Evolutionary conservation across 78 protist genomes (phyloP), one percentile per base, ranked within the genome.

Genomic region (Chrysochromulina parva): DNA sequence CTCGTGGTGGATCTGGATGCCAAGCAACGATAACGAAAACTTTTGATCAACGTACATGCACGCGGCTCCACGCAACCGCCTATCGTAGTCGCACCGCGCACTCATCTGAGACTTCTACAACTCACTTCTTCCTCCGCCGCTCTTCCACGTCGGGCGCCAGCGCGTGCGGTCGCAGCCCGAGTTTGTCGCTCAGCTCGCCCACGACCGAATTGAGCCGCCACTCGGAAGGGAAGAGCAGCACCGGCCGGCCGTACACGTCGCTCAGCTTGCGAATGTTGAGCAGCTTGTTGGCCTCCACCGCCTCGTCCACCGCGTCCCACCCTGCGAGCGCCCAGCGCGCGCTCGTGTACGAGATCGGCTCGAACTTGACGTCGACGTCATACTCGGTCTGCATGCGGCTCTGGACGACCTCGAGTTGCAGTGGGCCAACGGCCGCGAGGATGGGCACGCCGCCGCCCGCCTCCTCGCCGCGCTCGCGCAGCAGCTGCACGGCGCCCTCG

Each of bases 401-500:
- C 6, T 0, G 10, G 54, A 60, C 78, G 28, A 74, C 87, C n/a
- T 89, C 92, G 80, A 89, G 57, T 66, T 89, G 92, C 9, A 89
- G 88, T 58, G 84, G 92, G 16, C 92, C 92, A 38, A 89, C 92
- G 6, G 92, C 92, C 19, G 92, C 92, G 20, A 89, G 88, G 20
- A 89, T 71, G 26, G 92, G 92, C 54, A 52, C 85, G 20, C 81
- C 55, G 20, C 54, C 76, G 54, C 20, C 84, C 26, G 11, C 55
- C 52, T 16, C 11, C 55, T 78, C 20, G 67, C 54, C 69, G 47
- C 69, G 82, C 65, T 66, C 90, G n/a, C 48, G 90, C 76, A 67
- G 52, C 52, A 1, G 67, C 66, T 81, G 87, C 24, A 74, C 92
- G 50, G 91, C 91, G 38, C 91, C 91, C 57, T 88, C 91, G 85